Evolutionary conservation across 2,329 filamentous ascomycete species (phyloP).

Genomic region (Colletotrichum endophyticum): DNA sequence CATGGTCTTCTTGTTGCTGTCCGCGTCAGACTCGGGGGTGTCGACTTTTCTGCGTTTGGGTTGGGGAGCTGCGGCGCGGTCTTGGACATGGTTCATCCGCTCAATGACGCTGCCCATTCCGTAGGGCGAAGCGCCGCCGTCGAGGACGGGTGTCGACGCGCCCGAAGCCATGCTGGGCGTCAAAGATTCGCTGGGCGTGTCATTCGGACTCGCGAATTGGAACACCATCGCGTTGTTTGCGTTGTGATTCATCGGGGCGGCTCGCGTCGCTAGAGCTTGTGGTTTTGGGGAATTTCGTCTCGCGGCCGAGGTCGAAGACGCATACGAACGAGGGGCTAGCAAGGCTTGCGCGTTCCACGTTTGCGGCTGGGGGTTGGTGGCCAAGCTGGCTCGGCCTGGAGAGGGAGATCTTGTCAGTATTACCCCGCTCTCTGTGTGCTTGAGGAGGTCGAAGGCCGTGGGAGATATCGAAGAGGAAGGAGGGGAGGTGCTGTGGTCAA

Average conservation of each 20-base stretch:
- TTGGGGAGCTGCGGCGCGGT: conserved; percentile 63
- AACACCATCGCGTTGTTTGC: conserved; percentile 42
- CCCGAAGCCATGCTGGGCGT: conserved; percentile 36
- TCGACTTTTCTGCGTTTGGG: conserved; percentile 70
- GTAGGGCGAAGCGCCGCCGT: conserved; percentile 19
- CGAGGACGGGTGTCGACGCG: conserved; percentile 34
- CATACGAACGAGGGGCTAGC: conserved; percentile 16
- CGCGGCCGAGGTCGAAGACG: neutral
- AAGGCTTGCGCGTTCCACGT: conserved; percentile 20
- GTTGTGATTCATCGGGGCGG: conserved; percentile 3
- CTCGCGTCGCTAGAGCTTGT: conserved; percentile 12
- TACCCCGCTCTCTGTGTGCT: neutral
- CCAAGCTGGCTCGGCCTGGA: conserved; percentile 13
- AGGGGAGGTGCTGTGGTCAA: neutral
- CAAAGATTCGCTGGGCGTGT: conserved; percentile 28
- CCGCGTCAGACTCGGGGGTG: conserved; percentile 43
- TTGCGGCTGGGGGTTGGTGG: conserved; percentile 15
- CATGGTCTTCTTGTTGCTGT: conserved; percentile 45
- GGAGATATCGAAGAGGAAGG: neutral
- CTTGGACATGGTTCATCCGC: conserved; percentile 75
- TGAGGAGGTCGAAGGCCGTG: neutral
- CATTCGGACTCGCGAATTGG: conserved; percentile 44
- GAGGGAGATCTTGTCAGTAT: neutral
- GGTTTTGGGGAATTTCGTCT: conserved; percentile 9
- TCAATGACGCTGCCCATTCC: conserved; percentile 72